Conservation (phyloP, 768 basidiomycete species). For the Russula virescens region DNA sequence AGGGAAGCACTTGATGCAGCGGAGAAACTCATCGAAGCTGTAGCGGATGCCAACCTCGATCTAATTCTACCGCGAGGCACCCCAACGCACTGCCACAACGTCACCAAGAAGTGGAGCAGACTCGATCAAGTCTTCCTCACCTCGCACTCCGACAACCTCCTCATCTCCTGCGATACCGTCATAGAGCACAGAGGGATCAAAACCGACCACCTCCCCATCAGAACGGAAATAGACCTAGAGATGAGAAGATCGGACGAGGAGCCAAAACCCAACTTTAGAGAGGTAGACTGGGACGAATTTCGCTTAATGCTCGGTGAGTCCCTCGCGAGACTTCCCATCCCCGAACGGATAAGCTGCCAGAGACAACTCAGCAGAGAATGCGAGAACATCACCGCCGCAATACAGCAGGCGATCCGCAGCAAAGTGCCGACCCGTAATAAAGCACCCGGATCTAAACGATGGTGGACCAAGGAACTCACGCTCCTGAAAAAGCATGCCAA, state of each 20-base stretch:
- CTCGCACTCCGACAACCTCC: background rate
- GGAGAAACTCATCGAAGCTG: background rate
- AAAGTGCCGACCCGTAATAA: background rate
- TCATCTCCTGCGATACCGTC: background rate
- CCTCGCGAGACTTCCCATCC: background rate
- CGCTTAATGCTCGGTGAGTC: rapidly evolving
- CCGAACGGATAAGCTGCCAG: background rate
- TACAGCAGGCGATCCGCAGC: background rate
- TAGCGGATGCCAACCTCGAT: background rate
- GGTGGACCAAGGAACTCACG: constrained; percentile 10
- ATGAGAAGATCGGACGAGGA: rapidly evolving
- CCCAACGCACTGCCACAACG: background rate
- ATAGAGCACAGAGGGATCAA: background rate
- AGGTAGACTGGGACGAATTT: background rate
- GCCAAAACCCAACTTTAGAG: background rate
- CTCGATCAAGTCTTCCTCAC: background rate
- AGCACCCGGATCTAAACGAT: background rate
- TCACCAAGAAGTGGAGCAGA: background rate
- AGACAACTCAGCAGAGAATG: background rate
- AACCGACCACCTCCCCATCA: background rate
- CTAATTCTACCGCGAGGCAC: background rate
- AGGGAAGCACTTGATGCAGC: background rate
- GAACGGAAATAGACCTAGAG: background rate
- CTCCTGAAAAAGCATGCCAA: background rate
- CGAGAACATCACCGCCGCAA: background rate